Evolutionary conservation across 768 basidiomycete species (phyloP), one percentile per base, ranked within the genome.

Genomic region (Fistulinella prunicolor): DNA sequence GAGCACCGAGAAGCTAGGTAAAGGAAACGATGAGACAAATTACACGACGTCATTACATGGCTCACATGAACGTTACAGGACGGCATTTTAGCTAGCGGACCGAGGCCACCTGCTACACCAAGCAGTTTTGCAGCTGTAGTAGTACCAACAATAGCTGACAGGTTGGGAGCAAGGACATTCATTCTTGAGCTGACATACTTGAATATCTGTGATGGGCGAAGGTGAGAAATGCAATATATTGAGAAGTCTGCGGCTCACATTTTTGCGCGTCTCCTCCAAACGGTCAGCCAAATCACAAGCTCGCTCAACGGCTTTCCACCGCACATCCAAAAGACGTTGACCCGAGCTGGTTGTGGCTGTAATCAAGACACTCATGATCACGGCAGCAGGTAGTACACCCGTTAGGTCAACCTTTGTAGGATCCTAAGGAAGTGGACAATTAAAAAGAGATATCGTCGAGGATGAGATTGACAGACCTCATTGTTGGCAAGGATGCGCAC

Each of bases 101-200:
- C 79, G 21, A 99, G 78, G 48, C 96, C 96, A 47, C 96, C 96
- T 34, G 96, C 94, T 44, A 98, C 91, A 65, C 96, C 96, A 34
- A 99, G 83, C 44, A 99, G 73, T 76, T 99, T 99, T 39, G 96
- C 96, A 46, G 96, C 96, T 77, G 94, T 95, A 60, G 89, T 93
- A 49, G 96, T 96, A 69, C 96, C 95, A 73, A 98, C 91, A 71
- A 99, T 96, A 69, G 90, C 87, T 62, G 94, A 95, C 65, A 99
- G 82, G 70, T 99, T 99, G 62, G 96, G 96, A 58, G 96, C 95
- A 63, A 99, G 86, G 48, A 93, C 82, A 73, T 92, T 91, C 92
- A 99, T 98, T 74, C 96, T 82, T 60, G 92, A 95, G 77, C 94
- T 95, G 69, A 99, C 96, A 80, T 98, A 99, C 77, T 89, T 86